Evolutionary conservation across 805 yeast species (phyloP).

Genomic region (Hanseniaspora hatyaiensis): DNA sequence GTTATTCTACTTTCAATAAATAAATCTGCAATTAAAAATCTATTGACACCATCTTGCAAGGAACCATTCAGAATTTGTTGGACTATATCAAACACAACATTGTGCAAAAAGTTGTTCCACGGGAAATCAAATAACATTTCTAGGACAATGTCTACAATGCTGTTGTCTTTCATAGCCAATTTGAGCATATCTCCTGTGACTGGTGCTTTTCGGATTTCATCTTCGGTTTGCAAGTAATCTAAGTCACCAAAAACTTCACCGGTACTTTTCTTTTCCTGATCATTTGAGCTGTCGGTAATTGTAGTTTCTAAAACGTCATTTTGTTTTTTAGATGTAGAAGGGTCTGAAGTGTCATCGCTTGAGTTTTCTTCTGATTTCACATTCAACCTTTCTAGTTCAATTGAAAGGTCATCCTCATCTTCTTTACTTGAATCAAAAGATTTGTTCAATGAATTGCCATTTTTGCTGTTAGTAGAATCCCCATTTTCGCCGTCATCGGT

Average conservation of each 20-base stretch:
- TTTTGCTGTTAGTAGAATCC: too few species aligned
- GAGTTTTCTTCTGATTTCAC: conserved; percentile 20
- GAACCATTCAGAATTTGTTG: conserved; percentile 74
- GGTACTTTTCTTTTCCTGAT: background rate
- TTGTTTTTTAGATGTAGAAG: conserved; percentile 13
- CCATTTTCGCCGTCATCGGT: background rate
- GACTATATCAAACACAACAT: conserved; percentile 71
- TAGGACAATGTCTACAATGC: conserved; percentile 47
- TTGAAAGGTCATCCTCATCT: conserved; percentile 14
- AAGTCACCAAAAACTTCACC: conserved; percentile 11
- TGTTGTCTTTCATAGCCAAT: conserved; percentile 53
- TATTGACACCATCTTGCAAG: conserved; percentile 60
- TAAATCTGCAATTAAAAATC: conserved; percentile 48
- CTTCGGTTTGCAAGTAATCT: conserved; percentile 24
- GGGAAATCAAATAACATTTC: conserved; percentile 60
- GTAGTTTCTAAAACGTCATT: conserved; percentile 15
- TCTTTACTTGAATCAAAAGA: background rate
- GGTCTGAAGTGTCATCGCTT: conserved; percentile 21
- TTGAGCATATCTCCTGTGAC: conserved; percentile 65
- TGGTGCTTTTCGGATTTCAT: conserved; percentile 40
- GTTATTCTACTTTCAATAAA: conserved; percentile 52
- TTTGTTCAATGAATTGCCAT: too few species aligned
- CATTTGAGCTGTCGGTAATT: background rate
- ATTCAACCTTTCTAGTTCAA: conserved; percentile 17
- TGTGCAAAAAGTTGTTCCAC: conserved; percentile 78